Evolutionary conservation across 768 basidiomycete genomes (phyloP).

Genomic region (Mycena floridula): DNA sequence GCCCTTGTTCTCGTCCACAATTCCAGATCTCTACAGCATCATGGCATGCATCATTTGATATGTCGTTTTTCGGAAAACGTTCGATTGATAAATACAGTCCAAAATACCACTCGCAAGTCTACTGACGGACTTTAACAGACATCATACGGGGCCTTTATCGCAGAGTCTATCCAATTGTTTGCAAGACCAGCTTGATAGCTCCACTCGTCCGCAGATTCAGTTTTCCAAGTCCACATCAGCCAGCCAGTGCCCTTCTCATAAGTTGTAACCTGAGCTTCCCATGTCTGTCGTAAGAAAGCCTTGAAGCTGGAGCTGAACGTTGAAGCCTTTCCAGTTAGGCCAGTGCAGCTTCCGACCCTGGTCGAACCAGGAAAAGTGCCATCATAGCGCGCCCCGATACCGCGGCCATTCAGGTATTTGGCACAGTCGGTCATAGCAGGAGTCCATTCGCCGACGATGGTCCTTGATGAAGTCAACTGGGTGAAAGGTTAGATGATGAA

Average conservation of each 20-base stretch:
- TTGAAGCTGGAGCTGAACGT: slow-evolving; percentile 75
- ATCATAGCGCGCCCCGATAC: slow-evolving; percentile 58
- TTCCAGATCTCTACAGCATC: too few species aligned
- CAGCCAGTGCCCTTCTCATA: slow-evolving; percentile 70
- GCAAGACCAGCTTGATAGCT: slow-evolving; percentile 74
- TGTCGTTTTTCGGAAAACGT: too few species aligned
- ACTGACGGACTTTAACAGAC: too few species aligned
- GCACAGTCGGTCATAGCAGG: slow-evolving; percentile 74
- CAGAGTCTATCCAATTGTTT: slow-evolving; percentile 23
- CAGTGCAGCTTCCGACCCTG: slow-evolving; percentile 66
- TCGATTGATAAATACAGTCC: too few species aligned
- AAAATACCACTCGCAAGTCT: too few species aligned
- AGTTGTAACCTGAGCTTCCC: slow-evolving; percentile 79
- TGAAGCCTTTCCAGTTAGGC: slow-evolving; percentile 67
- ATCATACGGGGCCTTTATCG: too few species aligned
- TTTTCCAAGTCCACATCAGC: slow-evolving; percentile 84
- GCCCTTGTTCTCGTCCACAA: too few species aligned
- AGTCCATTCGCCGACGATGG: slow-evolving; percentile 87
- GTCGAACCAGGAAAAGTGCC: slow-evolving; percentile 61
- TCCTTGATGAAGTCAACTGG: too few species aligned
- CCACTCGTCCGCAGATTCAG: slow-evolving; percentile 85
- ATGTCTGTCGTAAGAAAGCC: slow-evolving; percentile 72
- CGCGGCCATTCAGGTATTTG: slow-evolving; percentile 81
- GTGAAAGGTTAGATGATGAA: too few species aligned
- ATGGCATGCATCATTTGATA: too few species aligned